Evolutionary conservation across 1,139 yeast genomes (phyloP), one percentile per base, ranked within the genome.

Genomic region (Lodderomyces parapsilosis): DNA sequence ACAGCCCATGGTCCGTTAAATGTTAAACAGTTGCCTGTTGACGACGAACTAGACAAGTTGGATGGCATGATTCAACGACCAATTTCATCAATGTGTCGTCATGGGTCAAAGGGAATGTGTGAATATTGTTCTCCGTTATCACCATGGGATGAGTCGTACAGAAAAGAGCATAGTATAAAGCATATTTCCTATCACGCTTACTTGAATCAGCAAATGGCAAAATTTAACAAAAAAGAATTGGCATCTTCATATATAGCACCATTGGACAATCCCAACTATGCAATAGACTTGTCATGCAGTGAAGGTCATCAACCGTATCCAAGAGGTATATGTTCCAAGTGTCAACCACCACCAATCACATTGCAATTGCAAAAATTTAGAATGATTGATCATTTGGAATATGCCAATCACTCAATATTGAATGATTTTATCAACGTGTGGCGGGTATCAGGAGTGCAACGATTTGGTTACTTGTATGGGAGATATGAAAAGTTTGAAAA

Each of bases 351-450:
- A 1, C 95, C 96, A 0, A 89, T 94, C 45, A 90, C 98, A 0
- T 71, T 94, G 49, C 96, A 86, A 60, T 91, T 84, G 60, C 99
- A 94, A 62, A 74, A 77, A 39, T 94, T 87, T 62, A 78, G 99
- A 57, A 88, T 93, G 96, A 96, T 94, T 17, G 99, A 94, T 63
- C 98, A 94, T 66, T 94, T 93, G 24, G 98, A 93, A 62, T 87
- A 91, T 63, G 82, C 90, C 15, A 81, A 80, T 48, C 80, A 90
- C 38, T 70, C 73, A 4, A 77, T 90, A 28, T 78, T 94, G 45
- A 88, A 93, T 60, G 71, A 76, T 33, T 93, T 94, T 62, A 87
- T 94, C 46, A 94, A 93, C 51, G 70, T 87, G 13, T 93, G 99
- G 99, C 81, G 99, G 65, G 69, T 73, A 46, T 79, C 94, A 0